A percentile compares a stretch with the other conserved stretches of the same genome.
phyloP scores from a whole-genome alignment of 805 yeast species.

The Starmerella floricola region DNA sequence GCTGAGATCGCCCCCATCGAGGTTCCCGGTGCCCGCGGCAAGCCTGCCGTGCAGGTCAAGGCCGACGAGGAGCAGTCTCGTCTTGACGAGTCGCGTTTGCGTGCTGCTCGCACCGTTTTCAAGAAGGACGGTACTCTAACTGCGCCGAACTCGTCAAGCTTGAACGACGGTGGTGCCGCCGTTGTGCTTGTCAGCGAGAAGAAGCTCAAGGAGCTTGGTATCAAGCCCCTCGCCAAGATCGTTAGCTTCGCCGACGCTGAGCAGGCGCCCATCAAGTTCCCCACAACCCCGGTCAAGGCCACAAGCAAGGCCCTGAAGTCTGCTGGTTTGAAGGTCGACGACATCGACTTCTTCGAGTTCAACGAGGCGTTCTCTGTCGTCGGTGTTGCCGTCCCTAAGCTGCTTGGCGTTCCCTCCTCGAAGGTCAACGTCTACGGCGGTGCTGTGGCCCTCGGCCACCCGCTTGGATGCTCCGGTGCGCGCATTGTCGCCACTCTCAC shows the following conservation, averaged over 20 bases:
- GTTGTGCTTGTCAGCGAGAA: conserved; percentile 72
- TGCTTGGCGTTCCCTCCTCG: conserved; percentile 44
- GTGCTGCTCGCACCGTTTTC: conserved; percentile 86
- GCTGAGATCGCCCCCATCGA: conserved; percentile 78
- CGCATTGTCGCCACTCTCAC: conserved; percentile 79
- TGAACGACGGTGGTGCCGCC: conserved; percentile 98
- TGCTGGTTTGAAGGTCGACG: conserved; percentile 51
- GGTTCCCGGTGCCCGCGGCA: conserved; percentile 70
- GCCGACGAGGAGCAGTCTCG: conserved; percentile 77
- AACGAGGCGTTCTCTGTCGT: conserved; percentile 98
- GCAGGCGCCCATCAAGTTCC: conserved; percentile 85
- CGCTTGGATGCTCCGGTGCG: conserved; percentile 93
- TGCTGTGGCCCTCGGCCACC: conserved; percentile 94
- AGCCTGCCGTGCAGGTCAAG: conserved; percentile 49
- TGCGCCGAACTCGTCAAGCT: conserved; percentile 91
- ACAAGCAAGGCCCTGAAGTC: conserved; percentile 91
- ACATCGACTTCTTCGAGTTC: conserved; percentile 84
- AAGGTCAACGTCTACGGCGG: conserved; percentile 91
- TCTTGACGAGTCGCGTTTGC: conserved; percentile 64
- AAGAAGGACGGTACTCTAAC: conserved; percentile 93
- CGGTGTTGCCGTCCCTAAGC: conserved; percentile 76
- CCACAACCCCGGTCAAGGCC: conserved; percentile 90
- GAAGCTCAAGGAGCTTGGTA: conserved; percentile 71
- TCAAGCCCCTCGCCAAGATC: conserved; percentile 82
- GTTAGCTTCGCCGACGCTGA: conserved; percentile 98